These are phyloP conservation scores for Ustilago esculenta DNA, from an alignment of 1,284 basidiomycete species.

Conservation along the genomic window DNA sequence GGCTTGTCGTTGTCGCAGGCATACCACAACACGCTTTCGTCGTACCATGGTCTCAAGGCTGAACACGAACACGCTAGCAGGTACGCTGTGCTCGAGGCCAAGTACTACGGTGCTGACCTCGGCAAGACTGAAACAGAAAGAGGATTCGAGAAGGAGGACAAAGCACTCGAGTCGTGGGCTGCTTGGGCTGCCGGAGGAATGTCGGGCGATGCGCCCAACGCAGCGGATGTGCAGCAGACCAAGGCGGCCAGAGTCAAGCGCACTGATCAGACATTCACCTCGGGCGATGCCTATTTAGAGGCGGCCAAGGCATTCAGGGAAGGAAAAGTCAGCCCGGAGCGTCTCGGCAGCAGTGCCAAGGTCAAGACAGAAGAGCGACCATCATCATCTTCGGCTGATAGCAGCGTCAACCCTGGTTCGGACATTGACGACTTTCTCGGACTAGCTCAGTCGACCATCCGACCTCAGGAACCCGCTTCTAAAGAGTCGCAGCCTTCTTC, in stretches of 20 bases:
- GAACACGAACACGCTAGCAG: slow-evolving; percentile 80
- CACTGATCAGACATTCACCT: slow-evolving; percentile 45
- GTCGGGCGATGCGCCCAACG: slow-evolving; percentile 9
- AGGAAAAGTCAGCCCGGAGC: slow-evolving; percentile 22
- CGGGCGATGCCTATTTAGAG: slow-evolving; percentile 45
- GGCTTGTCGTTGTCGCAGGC: slow-evolving; percentile 78
- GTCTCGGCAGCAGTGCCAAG: slow-evolving; percentile 13
- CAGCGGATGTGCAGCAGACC: slow-evolving; percentile 26
- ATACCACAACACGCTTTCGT: slow-evolving; percentile 71
- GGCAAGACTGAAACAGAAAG: slow-evolving; percentile 66
- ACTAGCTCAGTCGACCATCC: slow-evolving; percentile 24
- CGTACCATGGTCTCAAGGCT: slow-evolving; percentile 53
- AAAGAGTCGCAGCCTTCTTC: slow-evolving; percentile 5
- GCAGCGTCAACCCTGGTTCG: not conserved
- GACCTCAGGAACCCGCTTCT: slow-evolving; percentile 7
- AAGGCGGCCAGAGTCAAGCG: slow-evolving; percentile 41
- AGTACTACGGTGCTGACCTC: slow-evolving; percentile 79
- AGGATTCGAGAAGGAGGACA: slow-evolving; percentile 57
- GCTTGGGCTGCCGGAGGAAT: slow-evolving; percentile 33
- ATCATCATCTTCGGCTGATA: not conserved
- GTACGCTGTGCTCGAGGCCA: slow-evolving; percentile 83
- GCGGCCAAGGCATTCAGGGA: slow-evolving; percentile 45
- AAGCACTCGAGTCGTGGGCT: slow-evolving; percentile 57
- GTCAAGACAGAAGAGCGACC: not conserved
- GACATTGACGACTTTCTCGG: slow-evolving; percentile 37